Conservation (phyloP, 305 asterid species). For the Fraxinus nigra region DNA sequence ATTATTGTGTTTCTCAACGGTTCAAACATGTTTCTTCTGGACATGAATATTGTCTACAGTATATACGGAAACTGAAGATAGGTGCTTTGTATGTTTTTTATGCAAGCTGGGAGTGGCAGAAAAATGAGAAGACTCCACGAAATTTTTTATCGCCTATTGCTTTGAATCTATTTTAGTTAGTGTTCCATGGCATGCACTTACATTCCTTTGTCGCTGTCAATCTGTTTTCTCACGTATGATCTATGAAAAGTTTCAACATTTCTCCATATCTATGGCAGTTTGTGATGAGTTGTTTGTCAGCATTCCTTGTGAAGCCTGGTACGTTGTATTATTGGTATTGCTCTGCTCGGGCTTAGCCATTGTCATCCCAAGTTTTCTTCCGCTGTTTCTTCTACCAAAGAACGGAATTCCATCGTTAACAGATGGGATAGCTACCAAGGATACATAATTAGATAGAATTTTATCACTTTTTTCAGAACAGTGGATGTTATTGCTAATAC, state of each 20-base stretch:
- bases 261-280: conserved; percentile 49
- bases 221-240: background rate
- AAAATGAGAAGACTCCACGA: background rate
- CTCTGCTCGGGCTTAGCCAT: conserved; percentile 59
- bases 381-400: conserved; percentile 54
- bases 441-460: conserved; percentile 27
- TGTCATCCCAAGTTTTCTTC: conserved; percentile 66
- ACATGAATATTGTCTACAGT: background rate
- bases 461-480: background rate
- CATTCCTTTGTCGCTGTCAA: background rate
- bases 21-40: background rate
- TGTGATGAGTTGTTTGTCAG: conserved; percentile 84
- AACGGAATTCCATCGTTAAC: conserved; percentile 33
- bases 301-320: conserved; percentile 78
- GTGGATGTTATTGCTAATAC: background rate
- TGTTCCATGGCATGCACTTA: background rate
- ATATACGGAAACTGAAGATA: background rate
- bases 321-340: conserved; percentile 51
- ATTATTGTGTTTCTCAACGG: background rate
- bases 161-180: background rate
- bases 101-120: background rate
- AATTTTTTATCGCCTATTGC: background rate
- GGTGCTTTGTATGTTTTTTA: background rate
- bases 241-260: conserved; percentile 18
- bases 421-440: conserved; percentile 37